Evolutionary conservation across 208 protist species (phyloP).

Genomic region (Angomonas ambiguus): DNA sequence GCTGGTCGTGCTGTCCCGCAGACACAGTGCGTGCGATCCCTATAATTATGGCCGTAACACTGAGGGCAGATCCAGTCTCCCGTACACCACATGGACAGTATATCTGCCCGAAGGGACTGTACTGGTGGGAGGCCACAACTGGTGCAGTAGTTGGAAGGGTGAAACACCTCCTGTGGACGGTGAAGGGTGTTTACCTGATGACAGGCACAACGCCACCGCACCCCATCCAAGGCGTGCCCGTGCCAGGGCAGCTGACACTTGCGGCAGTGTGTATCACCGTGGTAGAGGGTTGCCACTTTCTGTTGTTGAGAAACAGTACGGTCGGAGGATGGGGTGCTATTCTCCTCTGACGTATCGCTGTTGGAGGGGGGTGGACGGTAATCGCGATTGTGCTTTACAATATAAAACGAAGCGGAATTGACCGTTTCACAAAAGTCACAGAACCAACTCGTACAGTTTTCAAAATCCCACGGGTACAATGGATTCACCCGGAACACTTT

Average conservation of each 20-base stretch:
- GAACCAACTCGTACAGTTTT: not conserved
- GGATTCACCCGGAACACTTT: no score
- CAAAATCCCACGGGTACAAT: not conserved
- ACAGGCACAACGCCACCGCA: not conserved
- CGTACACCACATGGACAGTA: not conserved
- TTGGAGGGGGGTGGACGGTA: no score
- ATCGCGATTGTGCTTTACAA: not conserved
- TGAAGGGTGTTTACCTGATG: not conserved
- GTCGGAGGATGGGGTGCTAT: no score
- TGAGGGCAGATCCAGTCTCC: not conserved
- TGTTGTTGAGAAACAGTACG: no score
- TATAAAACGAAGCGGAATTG: not conserved
- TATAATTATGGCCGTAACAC: not conserved
- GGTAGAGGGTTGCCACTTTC: not conserved
- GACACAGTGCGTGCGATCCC: not conserved
- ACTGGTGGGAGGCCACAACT: not conserved
- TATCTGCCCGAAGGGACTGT: not conserved
- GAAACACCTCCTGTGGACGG: no score
- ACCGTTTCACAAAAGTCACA: not conserved
- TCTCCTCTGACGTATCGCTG: no score
- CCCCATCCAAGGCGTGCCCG: not conserved
- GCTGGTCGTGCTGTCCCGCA: no score
- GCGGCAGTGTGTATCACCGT: not conserved
- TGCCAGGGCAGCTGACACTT: not conserved
- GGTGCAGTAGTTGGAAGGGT: no score